These are phyloP conservation scores for Scleromitrula shiraiana DNA, from an alignment of 2,329 filamentous ascomycete species.

Conservation along the genomic window DNA sequence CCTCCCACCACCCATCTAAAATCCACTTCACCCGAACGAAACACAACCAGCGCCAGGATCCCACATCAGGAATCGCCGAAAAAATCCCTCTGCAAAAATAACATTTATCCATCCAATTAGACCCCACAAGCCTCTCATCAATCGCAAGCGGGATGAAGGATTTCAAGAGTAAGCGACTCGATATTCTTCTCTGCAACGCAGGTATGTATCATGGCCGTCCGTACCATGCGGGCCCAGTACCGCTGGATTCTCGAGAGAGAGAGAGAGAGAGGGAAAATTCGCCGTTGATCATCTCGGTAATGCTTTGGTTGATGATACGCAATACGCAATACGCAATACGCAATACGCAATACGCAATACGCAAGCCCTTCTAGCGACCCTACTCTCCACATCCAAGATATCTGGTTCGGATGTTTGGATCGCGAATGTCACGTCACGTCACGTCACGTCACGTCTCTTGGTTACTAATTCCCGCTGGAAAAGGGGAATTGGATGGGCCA, in stretches of 20 bases:
- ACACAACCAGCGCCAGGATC: constrained; percentile 29
- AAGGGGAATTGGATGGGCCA: constrained; percentile 7
- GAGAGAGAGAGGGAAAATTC: constrained; percentile 42
- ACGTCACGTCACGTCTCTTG: neutral
- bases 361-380: constrained; percentile 30
- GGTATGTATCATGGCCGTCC: constrained; percentile 37
- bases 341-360: too few relatives aligned
- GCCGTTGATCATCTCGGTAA: constrained; percentile 42
- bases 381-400: constrained; percentile 23
- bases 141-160: constrained; percentile 35
- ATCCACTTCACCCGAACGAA: constrained; percentile 34
- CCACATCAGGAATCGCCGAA: constrained; percentile 32
- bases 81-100: constrained; percentile 19
- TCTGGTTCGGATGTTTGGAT: constrained; percentile 17
- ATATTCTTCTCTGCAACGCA: constrained; percentile 40
- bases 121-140: constrained; percentile 37
- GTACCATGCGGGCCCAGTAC: constrained; percentile 30
- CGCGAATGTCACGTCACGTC: neutral
- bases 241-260: constrained; percentile 41
- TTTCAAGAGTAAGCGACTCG: constrained; percentile 31
- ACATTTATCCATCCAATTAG: constrained; percentile 36
- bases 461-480: neutral
- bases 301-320: too few relatives aligned
- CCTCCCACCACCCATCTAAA: constrained; percentile 33
- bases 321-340: too few relatives aligned